Conservation (phyloP, 345 rosid genomes). For the Heritiera fomes region DNA sequence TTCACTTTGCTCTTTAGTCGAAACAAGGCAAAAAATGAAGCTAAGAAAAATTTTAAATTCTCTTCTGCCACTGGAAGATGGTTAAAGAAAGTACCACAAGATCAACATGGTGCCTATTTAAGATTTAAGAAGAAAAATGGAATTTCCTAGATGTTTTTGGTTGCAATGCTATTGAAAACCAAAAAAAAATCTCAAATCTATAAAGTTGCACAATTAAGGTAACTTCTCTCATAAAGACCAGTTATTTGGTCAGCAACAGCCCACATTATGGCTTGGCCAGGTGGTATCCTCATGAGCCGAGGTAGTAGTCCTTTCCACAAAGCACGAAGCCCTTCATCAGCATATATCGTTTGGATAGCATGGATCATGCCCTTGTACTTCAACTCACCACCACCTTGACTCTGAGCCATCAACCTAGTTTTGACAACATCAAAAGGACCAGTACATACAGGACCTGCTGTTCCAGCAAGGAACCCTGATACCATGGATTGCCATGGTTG, state of each 20-base stretch:
- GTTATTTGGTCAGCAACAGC: constrained; percentile 93
- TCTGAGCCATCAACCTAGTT: constrained; percentile 96
- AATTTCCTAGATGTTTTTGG: not conserved
- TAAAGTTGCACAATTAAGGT: constrained; percentile 43
- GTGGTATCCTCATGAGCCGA: constrained; percentile 95
- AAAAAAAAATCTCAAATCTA: constrained; percentile 37
- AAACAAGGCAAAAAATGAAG: not conserved
- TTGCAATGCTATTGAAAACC: constrained; percentile 19
- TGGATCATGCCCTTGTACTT: constrained; percentile 94
- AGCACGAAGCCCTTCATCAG: constrained; percentile 77
- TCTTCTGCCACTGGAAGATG: not conserved
- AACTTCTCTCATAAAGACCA: constrained; percentile 76
- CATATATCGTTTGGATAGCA: constrained; percentile 75
- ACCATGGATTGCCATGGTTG: constrained; percentile 97
- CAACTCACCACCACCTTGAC: constrained; percentile 50
- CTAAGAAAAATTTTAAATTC: not conserved
- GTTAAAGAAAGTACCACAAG: not conserved
- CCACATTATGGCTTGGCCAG: constrained; percentile 99
- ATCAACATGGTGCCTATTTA: not conserved
- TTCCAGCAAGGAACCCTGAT: constrained; percentile 94
- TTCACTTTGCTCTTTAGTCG: not conserved
- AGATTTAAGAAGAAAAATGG: constrained; percentile 1
- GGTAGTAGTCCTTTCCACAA: constrained; percentile 96
- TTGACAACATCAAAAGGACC: constrained; percentile 99
- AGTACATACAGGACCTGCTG: constrained; percentile 87